Evolutionary conservation across 805 yeast genomes (phyloP).

Genomic region (Cyberlindnera galapagoensis): DNA sequence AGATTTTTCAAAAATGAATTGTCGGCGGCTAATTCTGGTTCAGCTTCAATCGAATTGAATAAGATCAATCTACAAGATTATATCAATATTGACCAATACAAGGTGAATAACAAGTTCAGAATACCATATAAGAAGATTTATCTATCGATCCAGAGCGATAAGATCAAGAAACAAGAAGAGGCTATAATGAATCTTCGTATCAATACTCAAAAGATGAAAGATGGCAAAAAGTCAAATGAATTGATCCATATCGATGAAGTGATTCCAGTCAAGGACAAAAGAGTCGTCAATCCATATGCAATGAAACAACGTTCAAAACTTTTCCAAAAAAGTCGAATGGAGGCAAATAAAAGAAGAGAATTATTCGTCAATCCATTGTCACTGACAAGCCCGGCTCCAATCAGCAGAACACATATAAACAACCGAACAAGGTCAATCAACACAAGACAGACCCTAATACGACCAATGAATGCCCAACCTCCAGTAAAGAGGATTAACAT

Average conservation of each 20-base stretch:
- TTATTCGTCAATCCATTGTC: constrained; percentile 18
- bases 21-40: constrained; percentile 9
- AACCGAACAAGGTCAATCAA: too few species aligned
- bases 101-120: constrained; percentile 21
- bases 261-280: constrained; percentile 11
- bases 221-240: constrained; percentile 28
- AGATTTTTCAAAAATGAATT: constrained; percentile 17
- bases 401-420: too few species aligned
- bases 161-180: constrained; percentile 26
- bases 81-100: constrained; percentile 8
- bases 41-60: constrained; percentile 6
- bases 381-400: too few species aligned
- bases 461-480: too few species aligned
- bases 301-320: constrained; percentile 16
- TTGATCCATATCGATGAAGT: constrained; percentile 20
- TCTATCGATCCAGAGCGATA: constrained; percentile 28
- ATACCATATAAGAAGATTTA: constrained; percentile 31
- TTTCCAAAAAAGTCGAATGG: constrained; percentile 20
- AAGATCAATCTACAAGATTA: constrained; percentile 15
- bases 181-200: constrained; percentile 30
- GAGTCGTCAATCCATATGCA: not conserved
- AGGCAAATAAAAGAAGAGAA: constrained; percentile 14
- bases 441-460: too few species aligned
- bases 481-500: too few species aligned
- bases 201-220: constrained; percentile 23